These are phyloP conservation scores for Malassezia arunalokei DNA, from an alignment of 1,284 basidiomycete species.

Conservation along the genomic window DNA sequence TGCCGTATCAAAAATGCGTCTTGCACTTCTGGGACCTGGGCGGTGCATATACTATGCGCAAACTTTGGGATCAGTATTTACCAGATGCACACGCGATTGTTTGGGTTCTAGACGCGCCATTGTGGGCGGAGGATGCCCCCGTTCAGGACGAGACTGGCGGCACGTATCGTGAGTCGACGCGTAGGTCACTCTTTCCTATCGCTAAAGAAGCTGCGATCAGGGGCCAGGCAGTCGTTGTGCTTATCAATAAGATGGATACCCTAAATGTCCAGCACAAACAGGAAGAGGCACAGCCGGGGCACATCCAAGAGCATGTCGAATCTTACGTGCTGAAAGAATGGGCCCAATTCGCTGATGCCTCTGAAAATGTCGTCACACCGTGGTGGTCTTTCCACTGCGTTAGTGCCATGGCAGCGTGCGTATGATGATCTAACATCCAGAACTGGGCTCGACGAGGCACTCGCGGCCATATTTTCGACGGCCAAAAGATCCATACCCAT, in stretches of 20 bases:
- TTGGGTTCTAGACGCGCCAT: constrained; percentile 24
- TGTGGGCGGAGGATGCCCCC: not conserved
- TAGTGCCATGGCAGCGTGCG: constrained; percentile 12
- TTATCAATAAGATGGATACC: constrained; percentile 5
- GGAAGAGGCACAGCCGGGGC: not conserved
- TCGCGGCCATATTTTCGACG: not conserved
- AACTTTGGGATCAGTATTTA: constrained; percentile 28
- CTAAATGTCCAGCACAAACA: not conserved
- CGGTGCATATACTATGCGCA: constrained; percentile 23
- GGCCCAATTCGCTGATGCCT: not conserved
- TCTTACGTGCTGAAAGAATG: not conserved
- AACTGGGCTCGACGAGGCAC: constrained; percentile 2
- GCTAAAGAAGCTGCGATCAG: not conserved
- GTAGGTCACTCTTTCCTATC: not conserved
- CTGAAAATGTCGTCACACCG: not conserved
- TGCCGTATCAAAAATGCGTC: constrained; percentile 16
- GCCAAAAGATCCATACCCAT: not conserved
- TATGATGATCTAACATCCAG: constrained; percentile 3
- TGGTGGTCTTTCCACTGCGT: not conserved
- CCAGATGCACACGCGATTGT: constrained; percentile 25
- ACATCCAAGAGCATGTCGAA: not conserved
- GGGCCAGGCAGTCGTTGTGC: constrained; percentile 5
- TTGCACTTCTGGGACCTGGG: constrained; percentile 36
- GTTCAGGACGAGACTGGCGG: not conserved
- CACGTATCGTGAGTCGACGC: constrained; percentile 3